These are phyloP conservation scores for Acanthamoeba polyphaga DNA, from an alignment of 208 protist genomes.

Conservation along the genomic window DNA sequence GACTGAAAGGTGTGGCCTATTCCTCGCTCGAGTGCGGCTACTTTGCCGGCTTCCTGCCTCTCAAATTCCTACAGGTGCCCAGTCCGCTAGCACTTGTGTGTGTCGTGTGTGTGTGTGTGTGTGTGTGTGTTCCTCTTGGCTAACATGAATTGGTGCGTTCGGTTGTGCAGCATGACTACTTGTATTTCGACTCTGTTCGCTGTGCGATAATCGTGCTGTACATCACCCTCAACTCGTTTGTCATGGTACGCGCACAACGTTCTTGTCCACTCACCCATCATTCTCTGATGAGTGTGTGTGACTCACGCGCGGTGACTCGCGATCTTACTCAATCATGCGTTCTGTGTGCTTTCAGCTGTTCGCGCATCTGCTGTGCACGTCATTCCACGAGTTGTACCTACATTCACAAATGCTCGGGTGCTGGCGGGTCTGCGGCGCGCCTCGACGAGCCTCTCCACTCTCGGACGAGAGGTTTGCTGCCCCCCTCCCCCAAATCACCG, in stretches of 20 bases:
- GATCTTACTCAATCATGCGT: neutral
- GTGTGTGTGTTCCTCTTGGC: neutral
- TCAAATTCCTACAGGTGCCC: slow-evolving; percentile 68
- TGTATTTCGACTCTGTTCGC: slow-evolving; percentile 70
- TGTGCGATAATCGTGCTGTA: slow-evolving; percentile 67
- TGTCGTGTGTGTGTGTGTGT: neutral
- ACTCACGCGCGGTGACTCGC: neutral
- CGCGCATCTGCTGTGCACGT: slow-evolving; percentile 52
- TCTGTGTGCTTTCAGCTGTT: neutral
- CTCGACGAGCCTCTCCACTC: slow-evolving; percentile 43
- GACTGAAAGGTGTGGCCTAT: slow-evolving; percentile 57
- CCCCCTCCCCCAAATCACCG: neutral
- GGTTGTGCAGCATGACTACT: slow-evolving; percentile 34
- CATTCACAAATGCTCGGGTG: slow-evolving; percentile 70
- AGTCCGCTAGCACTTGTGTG: neutral
- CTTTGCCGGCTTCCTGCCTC: slow-evolving; percentile 67
- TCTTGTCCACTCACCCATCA: neutral
- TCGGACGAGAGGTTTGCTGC: neutral
- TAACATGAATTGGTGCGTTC: neutral
- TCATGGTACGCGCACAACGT: slow-evolving; percentile 32
- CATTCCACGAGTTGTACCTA: slow-evolving; percentile 62
- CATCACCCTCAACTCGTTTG: slow-evolving; percentile 70
- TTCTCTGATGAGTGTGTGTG: neutral
- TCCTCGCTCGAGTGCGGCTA: slow-evolving; percentile 72
- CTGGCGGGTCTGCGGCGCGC: slow-evolving; percentile 36